These are phyloP conservation scores for Canna indica DNA, from an alignment of 176 grass and related monocot species.

Conservation along the genomic window DNA sequence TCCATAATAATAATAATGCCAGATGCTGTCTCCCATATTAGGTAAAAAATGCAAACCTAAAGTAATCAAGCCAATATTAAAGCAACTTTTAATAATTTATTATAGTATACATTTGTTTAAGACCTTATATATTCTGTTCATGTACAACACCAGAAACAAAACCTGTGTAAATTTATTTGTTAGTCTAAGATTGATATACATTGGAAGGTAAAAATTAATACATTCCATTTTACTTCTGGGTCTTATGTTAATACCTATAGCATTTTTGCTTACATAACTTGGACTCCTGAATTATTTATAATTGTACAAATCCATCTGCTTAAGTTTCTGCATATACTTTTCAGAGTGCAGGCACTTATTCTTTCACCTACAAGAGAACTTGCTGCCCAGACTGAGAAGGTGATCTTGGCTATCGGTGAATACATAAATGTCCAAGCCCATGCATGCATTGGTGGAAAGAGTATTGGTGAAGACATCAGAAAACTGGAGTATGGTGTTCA, in stretches of 20 bases:
- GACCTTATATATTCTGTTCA: no score
- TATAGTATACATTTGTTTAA: no score
- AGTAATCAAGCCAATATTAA: no score
- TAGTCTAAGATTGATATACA: no score
- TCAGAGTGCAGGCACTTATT: conserved; percentile 78
- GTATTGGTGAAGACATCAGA: conserved; percentile 72
- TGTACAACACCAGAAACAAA: no score
- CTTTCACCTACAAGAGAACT: conserved; percentile 84
- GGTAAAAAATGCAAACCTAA: no score
- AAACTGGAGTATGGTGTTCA: conserved; percentile 76
- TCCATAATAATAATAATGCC: no score
- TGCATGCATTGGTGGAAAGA: conserved; percentile 77
- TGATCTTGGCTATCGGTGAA: conserved; percentile 63
- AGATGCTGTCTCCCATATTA: no score
- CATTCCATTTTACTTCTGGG: no score
- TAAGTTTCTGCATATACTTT: not conserved
- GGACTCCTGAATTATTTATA: not conserved
- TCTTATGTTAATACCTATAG: not conserved
- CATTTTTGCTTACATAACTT: not conserved
- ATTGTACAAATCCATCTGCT: not conserved
- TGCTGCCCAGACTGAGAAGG: conserved; percentile 71
- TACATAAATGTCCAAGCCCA: conserved; percentile 69
- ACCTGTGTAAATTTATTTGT: no score
- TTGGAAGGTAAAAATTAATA: no score
- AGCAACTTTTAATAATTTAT: no score